Percentiles rank a stretch among this genome's conserved stretches.
These are phyloP conservation scores for Puccinia horiana DNA, from an alignment of 1,284 basidiomycete species.

Conservation along the genomic window DNA sequence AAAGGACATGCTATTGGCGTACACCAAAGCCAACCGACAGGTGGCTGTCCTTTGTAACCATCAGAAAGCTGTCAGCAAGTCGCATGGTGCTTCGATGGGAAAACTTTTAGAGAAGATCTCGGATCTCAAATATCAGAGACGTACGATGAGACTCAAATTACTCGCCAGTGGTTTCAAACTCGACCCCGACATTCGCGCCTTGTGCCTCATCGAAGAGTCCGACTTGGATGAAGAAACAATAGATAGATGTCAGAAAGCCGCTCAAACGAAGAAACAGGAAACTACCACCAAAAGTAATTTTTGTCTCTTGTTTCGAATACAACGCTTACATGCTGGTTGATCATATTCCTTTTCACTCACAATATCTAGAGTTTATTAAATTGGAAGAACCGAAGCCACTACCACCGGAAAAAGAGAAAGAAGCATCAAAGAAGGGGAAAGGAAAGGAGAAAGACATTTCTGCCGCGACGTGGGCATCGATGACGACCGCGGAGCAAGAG, in stretches of 20 bases:
- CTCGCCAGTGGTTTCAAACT: slow-evolving; percentile 68
- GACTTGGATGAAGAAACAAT: slow-evolving; percentile 92
- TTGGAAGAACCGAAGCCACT: slow-evolving; percentile 74
- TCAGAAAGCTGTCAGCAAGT: slow-evolving; percentile 88
- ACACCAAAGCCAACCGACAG: slow-evolving; percentile 90
- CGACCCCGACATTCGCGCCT: slow-evolving; percentile 69
- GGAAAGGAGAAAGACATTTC: neutral
- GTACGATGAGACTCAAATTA: slow-evolving; percentile 81
- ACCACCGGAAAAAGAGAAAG: neutral
- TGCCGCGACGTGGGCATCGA: neutral
- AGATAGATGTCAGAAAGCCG: slow-evolving; percentile 73
- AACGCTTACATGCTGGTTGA: neutral
- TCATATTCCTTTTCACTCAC: neutral
- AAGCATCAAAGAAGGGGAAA: neutral
- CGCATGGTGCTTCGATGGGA: slow-evolving; percentile 84
- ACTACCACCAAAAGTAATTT: slow-evolving; percentile 73
- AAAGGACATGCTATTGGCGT: slow-evolving; percentile 89
- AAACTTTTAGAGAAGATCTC: slow-evolving; percentile 78
- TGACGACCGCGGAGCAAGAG: slow-evolving; percentile 54
- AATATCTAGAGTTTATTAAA: slow-evolving; percentile 65
- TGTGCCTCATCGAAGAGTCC: slow-evolving; percentile 77
- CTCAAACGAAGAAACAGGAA: slow-evolving; percentile 64
- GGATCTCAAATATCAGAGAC: slow-evolving; percentile 85
- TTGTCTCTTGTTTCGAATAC: neutral
- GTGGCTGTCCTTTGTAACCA: slow-evolving; percentile 97